Base-by-base conservation (phyloP, 768 basidiomycete species). In the Termitomyces sp. region DNA sequence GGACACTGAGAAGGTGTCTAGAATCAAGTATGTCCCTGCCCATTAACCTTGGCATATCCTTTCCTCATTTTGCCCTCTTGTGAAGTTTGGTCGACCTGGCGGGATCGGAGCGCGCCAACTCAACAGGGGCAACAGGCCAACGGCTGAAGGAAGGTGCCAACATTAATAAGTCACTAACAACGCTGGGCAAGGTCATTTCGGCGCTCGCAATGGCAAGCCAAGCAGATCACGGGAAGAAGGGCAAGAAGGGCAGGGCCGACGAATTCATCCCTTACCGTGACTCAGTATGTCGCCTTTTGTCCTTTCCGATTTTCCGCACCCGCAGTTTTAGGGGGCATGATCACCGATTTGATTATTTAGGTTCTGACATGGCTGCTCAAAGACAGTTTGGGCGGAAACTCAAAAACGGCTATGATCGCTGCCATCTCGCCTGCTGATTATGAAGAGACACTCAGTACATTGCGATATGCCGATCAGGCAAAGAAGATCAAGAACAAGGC, bases 401-500 rank as follows among this genome's bases (percentile, higher is more conserved):
- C 91, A 34, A 96, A 97, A 76, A 99, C 96, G 4, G 94, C 96
- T 5, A 98, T 99, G 97, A 98, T 99, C 61, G 97, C 97, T 49
- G 97, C 97, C 38, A 98, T 99, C 58, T 86, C 93, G 44, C 95
- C 94, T n/a, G 95, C 94, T 45, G 94, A 98, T 73, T 98, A 98
- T 66, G 96, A 98, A 61, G 96, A 98, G 71, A 98, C 96, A 15
- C 76, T 98, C 58, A 93, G 93, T 71, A 98, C 96, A 2, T 76
- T 99, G 56, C 89, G 97, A 5, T 98, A 99, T 71, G 97, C 97
- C 62, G 94, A 97, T 78, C 93, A 93, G 69, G 95, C 96, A 34
- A 99, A 99, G 87, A 96, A 96, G 86, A 99, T 99, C 74, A 98
- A 95, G 85, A 99, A 98, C 73, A 96, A 98, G 76, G 96, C 97